Evolutionary conservation across 805 yeast species (phyloP).

Genomic region (Metschnikowia reukaufii): DNA sequence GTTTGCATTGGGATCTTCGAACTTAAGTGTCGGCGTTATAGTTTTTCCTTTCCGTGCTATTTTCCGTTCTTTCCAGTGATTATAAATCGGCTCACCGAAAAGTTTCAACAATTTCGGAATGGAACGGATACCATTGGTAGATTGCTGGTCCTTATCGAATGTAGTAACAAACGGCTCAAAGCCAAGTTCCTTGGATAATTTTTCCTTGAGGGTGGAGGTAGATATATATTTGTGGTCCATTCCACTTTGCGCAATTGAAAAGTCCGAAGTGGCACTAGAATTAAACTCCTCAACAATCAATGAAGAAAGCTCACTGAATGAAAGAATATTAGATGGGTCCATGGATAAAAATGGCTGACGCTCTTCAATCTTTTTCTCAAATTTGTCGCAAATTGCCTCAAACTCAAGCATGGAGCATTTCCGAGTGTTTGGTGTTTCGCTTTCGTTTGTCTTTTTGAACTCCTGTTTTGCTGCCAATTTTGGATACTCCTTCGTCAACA

Average conservation of each 20-base stretch:
- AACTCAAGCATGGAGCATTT: slow-evolving; percentile 78
- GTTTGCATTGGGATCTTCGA: slow-evolving; percentile 71
- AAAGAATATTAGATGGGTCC: slow-evolving; percentile 76
- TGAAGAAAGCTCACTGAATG: slow-evolving; percentile 66
- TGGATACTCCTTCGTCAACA: slow-evolving; percentile 35
- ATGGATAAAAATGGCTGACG: slow-evolving; percentile 86
- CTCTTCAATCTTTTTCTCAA: slow-evolving; percentile 72
- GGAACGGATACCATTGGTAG: slow-evolving; percentile 39
- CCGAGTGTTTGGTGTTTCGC: slow-evolving; percentile 13
- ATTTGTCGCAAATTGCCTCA: slow-evolving; percentile 70
- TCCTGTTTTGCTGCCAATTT: slow-evolving; percentile 18
- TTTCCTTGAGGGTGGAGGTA: slow-evolving; percentile 56
- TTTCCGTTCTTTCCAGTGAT: slow-evolving; percentile 79
- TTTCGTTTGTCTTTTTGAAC: slow-evolving; percentile 8
- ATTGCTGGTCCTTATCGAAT: slow-evolving; percentile 46
- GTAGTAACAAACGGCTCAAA: slow-evolving; percentile 58
- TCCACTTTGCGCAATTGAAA: slow-evolving; percentile 22
- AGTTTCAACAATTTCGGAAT: slow-evolving; percentile 48
- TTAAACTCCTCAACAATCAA: slow-evolving; percentile 40
- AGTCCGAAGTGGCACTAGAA: slow-evolving; percentile 25
- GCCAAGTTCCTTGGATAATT: slow-evolving; percentile 55
- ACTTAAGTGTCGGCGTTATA: slow-evolving; percentile 72
- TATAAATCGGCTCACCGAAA: slow-evolving; percentile 69
- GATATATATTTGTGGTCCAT: slow-evolving; percentile 41
- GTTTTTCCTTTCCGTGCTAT: slow-evolving; percentile 66